Percentiles rank a stretch among this genome's conserved stretches.
Conservation (phyloP, 2,329 filamentous ascomycete species). For the Aspergillus felis region DNA sequence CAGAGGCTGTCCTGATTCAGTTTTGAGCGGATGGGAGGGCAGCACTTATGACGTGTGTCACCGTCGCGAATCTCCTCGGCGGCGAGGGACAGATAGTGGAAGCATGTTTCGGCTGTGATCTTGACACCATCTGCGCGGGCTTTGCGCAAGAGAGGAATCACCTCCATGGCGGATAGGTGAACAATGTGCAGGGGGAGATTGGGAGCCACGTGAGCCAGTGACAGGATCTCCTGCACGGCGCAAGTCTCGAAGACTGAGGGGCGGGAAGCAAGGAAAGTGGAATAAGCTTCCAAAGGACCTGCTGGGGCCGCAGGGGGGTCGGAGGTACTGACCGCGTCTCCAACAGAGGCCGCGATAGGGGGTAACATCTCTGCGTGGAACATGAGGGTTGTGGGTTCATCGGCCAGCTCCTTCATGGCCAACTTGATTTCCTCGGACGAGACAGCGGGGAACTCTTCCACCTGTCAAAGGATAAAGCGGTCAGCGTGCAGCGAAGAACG, state of each 20-base stretch:
- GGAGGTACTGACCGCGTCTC: constrained; percentile 69
- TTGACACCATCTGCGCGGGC: constrained; percentile 72
- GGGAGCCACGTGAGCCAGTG: constrained; percentile 74
- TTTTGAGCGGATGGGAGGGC: constrained; percentile 79
- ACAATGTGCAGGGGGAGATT: constrained; percentile 87
- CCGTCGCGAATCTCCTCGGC: constrained; percentile 78
- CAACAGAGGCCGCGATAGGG: constrained; percentile 74
- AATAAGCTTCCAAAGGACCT: constrained; percentile 72
- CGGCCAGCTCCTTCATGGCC: constrained; percentile 75
- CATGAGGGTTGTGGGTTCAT: constrained; percentile 87
- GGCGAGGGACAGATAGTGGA: constrained; percentile 84
- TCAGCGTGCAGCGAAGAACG: not conserved
- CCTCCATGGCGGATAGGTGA: constrained; percentile 83
- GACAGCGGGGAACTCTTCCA: constrained; percentile 95
- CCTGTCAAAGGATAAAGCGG: constrained; percentile 47
- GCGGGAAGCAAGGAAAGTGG: constrained; percentile 86
- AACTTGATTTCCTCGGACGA: constrained; percentile 71
- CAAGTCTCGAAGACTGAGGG: constrained; percentile 88
- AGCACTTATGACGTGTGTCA: constrained; percentile 92
- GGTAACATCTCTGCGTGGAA: constrained; percentile 99
- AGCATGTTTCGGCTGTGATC: constrained; percentile 92
- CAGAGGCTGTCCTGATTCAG: constrained; percentile 82
- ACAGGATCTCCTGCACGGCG: constrained; percentile 81
- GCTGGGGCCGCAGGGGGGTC: constrained; percentile 65
- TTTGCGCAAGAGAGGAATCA: constrained; percentile 72